Evolutionary conservation across 345 rosid genomes (phyloP).

Genomic region (Eucalyptus melliodora): DNA sequence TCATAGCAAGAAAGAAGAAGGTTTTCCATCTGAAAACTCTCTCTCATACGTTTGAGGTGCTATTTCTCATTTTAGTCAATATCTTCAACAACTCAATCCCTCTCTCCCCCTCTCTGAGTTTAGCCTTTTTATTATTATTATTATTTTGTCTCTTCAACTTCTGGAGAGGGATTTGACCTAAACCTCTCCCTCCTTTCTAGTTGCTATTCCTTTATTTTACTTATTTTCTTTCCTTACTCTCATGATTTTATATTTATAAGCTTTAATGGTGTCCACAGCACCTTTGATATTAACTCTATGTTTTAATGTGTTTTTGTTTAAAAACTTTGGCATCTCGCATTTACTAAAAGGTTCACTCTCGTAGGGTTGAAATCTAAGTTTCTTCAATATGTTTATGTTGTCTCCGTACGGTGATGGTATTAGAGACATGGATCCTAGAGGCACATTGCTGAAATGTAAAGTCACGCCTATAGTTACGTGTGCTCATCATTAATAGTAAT

Average conservation of each 20-base stretch:
- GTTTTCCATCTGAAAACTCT: neutral
- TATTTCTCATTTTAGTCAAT: neutral
- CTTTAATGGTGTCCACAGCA: too few relatives aligned
- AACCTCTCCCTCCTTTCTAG: fast-evolving
- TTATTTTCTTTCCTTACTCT: too few relatives aligned
- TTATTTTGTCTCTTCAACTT: fast-evolving
- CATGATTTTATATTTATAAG: fast-evolving
- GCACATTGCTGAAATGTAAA: too few relatives aligned
- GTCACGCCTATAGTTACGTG: too few relatives aligned
- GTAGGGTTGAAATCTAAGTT: too few relatives aligned
- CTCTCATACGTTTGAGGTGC: neutral
- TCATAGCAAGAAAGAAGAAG: neutral
- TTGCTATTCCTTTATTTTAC: too few relatives aligned
- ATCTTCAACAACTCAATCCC: neutral
- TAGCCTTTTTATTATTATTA: neutral
- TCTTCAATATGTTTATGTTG: too few relatives aligned
- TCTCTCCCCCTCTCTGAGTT: neutral
- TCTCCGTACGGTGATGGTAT: too few relatives aligned
- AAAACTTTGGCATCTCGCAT: fast-evolving
- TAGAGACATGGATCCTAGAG: too few relatives aligned
- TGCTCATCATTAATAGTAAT: too few relatives aligned
- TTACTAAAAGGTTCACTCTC: too few relatives aligned
- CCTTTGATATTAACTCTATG: too few relatives aligned
- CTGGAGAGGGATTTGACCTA: fast-evolving
- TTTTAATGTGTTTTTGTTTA: fast-evolving